Evolutionary conservation across 805 yeast genomes (phyloP).

Genomic region (Hanseniaspora jakobsenii): DNA sequence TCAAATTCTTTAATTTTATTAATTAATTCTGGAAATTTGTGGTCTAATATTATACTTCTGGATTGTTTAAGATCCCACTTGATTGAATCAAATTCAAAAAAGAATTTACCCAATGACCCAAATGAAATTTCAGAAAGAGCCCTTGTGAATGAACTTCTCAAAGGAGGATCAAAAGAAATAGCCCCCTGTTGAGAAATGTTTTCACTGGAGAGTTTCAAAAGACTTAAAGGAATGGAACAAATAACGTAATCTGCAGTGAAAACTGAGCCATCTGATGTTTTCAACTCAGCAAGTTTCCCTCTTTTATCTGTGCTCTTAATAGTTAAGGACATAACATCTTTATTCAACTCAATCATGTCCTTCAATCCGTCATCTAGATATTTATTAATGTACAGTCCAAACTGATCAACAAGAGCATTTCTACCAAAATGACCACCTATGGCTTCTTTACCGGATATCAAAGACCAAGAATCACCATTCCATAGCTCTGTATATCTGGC

Average conservation of each 20-base stretch:
- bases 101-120: conserved; percentile 55
- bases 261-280: conserved; percentile 19
- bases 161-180: conserved; percentile 39
- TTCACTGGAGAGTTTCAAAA: conserved; percentile 33
- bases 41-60: conserved; percentile 11
- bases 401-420: conserved; percentile 31
- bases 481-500: conserved; percentile 51
- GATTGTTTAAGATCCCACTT: conserved; percentile 38
- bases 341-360: conserved; percentile 29
- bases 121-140: conserved; percentile 38
- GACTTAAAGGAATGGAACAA: conserved; percentile 61
- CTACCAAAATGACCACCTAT: conserved; percentile 26
- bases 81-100: conserved; percentile 43
- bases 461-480: conserved; percentile 56
- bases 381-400: conserved; percentile 10
- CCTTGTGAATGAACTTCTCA: conserved; percentile 33
- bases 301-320: conserved; percentile 15
- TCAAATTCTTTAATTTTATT: conserved; percentile 4
- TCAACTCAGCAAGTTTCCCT: conserved; percentile 2
- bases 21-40: conserved; percentile 17
- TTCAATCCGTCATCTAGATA: conserved; percentile 29
- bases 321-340: conserved; percentile 31
- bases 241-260: conserved; percentile 40
- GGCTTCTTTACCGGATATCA: conserved; percentile 16
- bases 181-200: conserved; percentile 28